Percentiles rank a stretch among this genome's conserved stretches.
phyloP scores from a whole-genome alignment of 768 basidiomycete species.

The Suillus bovinus region DNA sequence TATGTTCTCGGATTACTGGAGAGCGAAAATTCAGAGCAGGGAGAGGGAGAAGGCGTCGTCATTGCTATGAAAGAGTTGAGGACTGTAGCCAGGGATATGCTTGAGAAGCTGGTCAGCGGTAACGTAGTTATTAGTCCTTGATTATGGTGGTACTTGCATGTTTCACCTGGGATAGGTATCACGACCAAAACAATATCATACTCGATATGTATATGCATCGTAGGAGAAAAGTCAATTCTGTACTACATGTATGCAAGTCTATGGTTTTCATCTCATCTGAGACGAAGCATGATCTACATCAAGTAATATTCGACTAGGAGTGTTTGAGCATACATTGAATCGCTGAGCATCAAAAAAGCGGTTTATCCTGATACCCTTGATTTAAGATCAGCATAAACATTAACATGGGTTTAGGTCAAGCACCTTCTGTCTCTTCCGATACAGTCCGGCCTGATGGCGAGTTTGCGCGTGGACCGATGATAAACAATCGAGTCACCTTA shows the following conservation, averaged over 20 bases:
- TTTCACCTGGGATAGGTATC: too few species aligned
- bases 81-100: not conserved
- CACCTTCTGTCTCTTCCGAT: not conserved
- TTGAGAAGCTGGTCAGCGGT: not conserved
- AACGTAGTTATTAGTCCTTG: not conserved
- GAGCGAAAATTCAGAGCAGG: not conserved
- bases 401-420: not conserved
- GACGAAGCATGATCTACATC: conserved; percentile 89
- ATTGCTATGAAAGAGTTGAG: not conserved
- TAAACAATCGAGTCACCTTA: not conserved
- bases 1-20: fast-evolving
- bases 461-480: not conserved
- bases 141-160: too few species aligned
- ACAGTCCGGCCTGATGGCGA: too few species aligned
- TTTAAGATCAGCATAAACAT: not conserved
- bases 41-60: not conserved
- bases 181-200: not conserved
- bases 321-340: not conserved
- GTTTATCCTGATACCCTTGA: too few species aligned
- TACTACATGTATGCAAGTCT: not conserved
- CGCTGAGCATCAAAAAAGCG: too few species aligned
- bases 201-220: too few species aligned
- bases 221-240: too few species aligned
- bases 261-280: conserved; percentile 83
- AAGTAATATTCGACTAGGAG: not conserved